phyloP scores from a whole-genome alignment of 2,329 filamentous ascomycete genomes.

The Venturia aucupariae region DNA sequence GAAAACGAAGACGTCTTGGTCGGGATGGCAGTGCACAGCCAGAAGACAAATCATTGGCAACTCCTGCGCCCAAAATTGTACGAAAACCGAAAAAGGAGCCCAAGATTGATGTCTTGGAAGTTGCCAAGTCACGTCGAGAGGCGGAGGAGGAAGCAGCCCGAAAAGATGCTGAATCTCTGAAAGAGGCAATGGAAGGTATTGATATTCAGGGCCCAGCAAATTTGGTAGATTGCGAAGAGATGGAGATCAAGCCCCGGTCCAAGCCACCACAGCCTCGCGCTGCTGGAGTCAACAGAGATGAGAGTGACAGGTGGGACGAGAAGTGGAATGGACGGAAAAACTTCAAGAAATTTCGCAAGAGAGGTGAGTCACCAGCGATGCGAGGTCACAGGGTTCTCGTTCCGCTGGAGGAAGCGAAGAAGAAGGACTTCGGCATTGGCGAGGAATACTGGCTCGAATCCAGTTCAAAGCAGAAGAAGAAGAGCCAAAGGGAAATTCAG shows the following conservation, averaged over 20 bases:
- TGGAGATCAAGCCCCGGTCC: conserved; percentile 46
- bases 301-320: conserved; percentile 66
- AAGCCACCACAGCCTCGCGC: conserved; percentile 16
- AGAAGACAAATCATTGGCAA: conserved; percentile 19
- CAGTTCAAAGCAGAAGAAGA: conserved; percentile 9
- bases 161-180: conserved; percentile 56
- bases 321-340: conserved; percentile 92
- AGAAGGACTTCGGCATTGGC: conserved; percentile 63
- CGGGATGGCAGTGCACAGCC: conserved; percentile 22
- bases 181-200: conserved; percentile 50
- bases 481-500: not conserved
- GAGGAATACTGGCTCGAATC: conserved; percentile 65
- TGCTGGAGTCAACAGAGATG: conserved; percentile 27
- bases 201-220: conserved; percentile 65
- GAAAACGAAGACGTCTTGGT: conserved; percentile 64
- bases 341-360: conserved; percentile 76
- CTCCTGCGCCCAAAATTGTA: conserved; percentile 23
- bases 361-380: conserved; percentile 33
- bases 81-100: conserved; percentile 43
- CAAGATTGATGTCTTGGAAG: conserved; percentile 60
- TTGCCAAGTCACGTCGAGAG: conserved; percentile 46
- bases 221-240: conserved; percentile 67
- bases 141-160: conserved; percentile 45
- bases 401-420: conserved; percentile 58
- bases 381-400: conserved; percentile 54